Conservation (phyloP, 2,329 filamentous ascomycete genomes). For the Didymella segeticola region DNA sequence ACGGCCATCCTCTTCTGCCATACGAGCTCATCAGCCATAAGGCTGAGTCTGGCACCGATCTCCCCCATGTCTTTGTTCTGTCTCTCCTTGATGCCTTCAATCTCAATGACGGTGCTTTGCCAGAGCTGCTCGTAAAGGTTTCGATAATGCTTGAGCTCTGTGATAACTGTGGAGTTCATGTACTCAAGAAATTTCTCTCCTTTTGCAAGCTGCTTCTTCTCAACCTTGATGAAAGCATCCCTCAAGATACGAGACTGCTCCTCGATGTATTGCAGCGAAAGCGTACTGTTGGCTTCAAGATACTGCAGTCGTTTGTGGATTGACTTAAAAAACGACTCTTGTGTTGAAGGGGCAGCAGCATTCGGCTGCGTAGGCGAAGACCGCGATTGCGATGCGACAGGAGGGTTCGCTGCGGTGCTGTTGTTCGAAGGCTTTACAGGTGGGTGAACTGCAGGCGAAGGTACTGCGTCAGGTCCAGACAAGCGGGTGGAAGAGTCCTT, state of each 20-base stretch:
- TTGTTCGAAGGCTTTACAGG: constrained; percentile 26
- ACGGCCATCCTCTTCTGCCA: constrained; percentile 91
- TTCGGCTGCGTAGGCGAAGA: constrained; percentile 54
- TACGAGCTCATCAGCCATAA: constrained; percentile 90
- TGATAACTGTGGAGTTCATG: constrained; percentile 86
- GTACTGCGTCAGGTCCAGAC: constrained; percentile 19
- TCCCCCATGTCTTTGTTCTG: constrained; percentile 84
- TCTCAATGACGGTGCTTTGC: constrained; percentile 91
- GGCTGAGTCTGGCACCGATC: constrained; percentile 77
- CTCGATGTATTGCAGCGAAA: constrained; percentile 95
- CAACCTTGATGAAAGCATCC: constrained; percentile 83
- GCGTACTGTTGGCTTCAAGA: constrained; percentile 88
- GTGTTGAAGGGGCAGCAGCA: constrained; percentile 77
- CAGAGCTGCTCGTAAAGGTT: constrained; percentile 94
- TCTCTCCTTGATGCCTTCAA: constrained; percentile 86
- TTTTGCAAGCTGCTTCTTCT: constrained; percentile 85
- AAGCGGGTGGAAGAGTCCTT: constrained; percentile 17
- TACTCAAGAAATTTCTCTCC: constrained; percentile 80
- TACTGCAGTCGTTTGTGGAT: constrained; percentile 91
- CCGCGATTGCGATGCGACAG: constrained; percentile 28
- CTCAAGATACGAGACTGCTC: constrained; percentile 91
- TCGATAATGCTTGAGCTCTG: constrained; percentile 66
- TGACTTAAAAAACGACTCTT: constrained; percentile 98
- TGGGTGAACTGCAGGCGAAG: constrained; percentile 15
- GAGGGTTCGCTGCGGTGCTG: constrained; percentile 24